Percentiles rank a stretch among this genome's conserved stretches.
Conservation (phyloP, 1,139 yeast genomes). For the Protomyces arabidopsidicola region DNA sequence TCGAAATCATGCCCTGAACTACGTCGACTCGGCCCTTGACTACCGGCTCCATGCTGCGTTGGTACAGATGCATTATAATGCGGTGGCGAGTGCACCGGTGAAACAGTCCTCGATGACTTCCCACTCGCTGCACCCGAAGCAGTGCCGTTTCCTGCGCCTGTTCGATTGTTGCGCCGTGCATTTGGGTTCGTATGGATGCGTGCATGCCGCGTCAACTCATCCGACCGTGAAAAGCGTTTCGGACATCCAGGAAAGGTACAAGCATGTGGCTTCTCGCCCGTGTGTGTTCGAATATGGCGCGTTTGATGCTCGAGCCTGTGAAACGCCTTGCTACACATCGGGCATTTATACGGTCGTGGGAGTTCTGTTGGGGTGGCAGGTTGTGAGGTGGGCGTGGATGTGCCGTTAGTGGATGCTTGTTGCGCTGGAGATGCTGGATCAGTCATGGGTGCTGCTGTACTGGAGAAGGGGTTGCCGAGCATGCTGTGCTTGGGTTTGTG, state of each 20-base stretch:
- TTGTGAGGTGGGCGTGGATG: slow-evolving; percentile 3
- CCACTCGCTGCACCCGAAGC: slow-evolving; percentile 31
- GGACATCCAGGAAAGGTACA: slow-evolving; percentile 84
- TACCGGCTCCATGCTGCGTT: slow-evolving; percentile 2
- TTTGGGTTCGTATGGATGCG: slow-evolving; percentile 54
- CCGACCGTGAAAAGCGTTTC: slow-evolving; percentile 79
- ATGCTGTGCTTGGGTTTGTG: neutral
- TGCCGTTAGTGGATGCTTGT: neutral
- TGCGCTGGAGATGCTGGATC: neutral
- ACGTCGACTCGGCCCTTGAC: neutral
- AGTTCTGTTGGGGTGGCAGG: slow-evolving; percentile 36
- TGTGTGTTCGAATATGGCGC: slow-evolving; percentile 88
- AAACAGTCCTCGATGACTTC: slow-evolving; percentile 32
- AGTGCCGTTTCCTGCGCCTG: slow-evolving; percentile 15
- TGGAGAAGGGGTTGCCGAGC: slow-evolving; percentile 19
- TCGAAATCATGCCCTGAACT: slow-evolving; percentile 15
- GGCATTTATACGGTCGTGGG: slow-evolving; percentile 80
- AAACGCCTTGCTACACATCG: slow-evolving; percentile 85
- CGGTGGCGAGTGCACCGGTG: slow-evolving; percentile 34
- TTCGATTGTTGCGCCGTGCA: slow-evolving; percentile 13
- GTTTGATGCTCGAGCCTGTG: slow-evolving; percentile 92
- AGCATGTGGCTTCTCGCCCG: slow-evolving; percentile 91
- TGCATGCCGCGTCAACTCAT: slow-evolving; percentile 84
- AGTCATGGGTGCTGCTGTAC: slow-evolving; percentile 6
- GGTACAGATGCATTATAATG: slow-evolving; percentile 25